Evolutionary conservation across 805 yeast species (phyloP), one percentile per base, ranked within the genome.

Genomic region (Hanseniaspora nectarophila): DNA sequence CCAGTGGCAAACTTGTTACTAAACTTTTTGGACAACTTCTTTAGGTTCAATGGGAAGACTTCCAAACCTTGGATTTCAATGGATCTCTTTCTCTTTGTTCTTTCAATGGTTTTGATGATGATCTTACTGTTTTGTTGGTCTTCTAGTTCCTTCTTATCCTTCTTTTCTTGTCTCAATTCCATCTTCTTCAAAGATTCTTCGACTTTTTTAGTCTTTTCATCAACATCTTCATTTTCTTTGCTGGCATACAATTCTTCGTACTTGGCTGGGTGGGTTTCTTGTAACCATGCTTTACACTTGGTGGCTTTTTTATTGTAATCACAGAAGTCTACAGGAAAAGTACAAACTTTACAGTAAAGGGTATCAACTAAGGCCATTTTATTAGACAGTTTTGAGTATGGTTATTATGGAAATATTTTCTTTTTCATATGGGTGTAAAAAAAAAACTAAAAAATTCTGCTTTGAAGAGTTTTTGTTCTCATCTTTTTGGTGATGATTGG

Each of bases 1-100:
- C 97, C 97, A 8, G 97, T 89, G 13, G 97, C 97, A 63, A 90
- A 89, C 66, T 85, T 87, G 33, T 92, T 82, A 0, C 97, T 92
- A 67, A 90, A 89, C 0, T 88, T 81, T 73, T 90, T 90, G 43
- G 95, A 85, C 58, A 87, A 73, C 63, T 88, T 89, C 71, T 89
- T 89, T 78, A 85, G 76, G 63, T 89, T 96, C 55, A 87, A 76
- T 55, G 82, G 90, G 63, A 87, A 82, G 35, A 88, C 85, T 63
- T 90, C 97, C 56, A 89, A 73, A 15, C 96, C 96, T 18, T 84
- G 75, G 47, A 89, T 82, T 21, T 95, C 84, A 50, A 88, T 82
- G 53, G 88, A 84, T 62, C 82, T 86, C 66, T 89, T 89, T 61
- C 94, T 76, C 69, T 85, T 85, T 31, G 94, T 85, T 65, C 97